Percentiles rank a stretch among this genome's conserved stretches.
phyloP scores from a whole-genome alignment of 352 stramenopile genomes.

The Globisporangium polare region DNA sequence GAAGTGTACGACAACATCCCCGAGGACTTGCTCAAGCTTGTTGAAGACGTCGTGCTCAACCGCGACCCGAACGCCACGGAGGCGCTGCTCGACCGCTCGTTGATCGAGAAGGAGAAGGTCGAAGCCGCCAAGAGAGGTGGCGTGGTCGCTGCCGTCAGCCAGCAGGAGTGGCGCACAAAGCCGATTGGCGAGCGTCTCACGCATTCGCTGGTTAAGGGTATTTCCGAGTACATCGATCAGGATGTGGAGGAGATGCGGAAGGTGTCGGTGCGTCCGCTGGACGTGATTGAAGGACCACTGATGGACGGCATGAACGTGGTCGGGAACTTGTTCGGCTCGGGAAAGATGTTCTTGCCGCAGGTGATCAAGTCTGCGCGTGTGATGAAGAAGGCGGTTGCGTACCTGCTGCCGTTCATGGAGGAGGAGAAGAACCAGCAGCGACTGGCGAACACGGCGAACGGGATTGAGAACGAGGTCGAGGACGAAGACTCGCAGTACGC shows the following conservation, averaged over 20 bases:
- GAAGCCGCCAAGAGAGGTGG: slow-evolving; percentile 87
- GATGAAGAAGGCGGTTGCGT: slow-evolving; percentile 99
- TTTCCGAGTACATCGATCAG: slow-evolving; percentile 94
- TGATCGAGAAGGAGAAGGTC: slow-evolving; percentile 81
- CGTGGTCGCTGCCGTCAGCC: slow-evolving; percentile 35
- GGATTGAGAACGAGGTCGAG: slow-evolving; percentile 79
- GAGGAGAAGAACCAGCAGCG: slow-evolving; percentile 93
- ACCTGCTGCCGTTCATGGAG: slow-evolving; percentile 98
- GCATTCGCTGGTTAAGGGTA: slow-evolving; percentile 96
- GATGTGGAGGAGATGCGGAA: slow-evolving; percentile 95
- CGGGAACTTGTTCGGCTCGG: slow-evolving; percentile 94
- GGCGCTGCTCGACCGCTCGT: slow-evolving; percentile 86
- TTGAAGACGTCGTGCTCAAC: slow-evolving; percentile 95
- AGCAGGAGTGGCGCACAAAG: slow-evolving; percentile 90
- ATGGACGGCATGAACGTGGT: slow-evolving; percentile 99
- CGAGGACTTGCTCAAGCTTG: slow-evolving; percentile 81
- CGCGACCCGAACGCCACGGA: slow-evolving; percentile 88
- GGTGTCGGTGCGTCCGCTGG: slow-evolving; percentile 70
- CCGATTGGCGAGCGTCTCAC: slow-evolving; percentile 91
- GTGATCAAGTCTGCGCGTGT: slow-evolving; percentile 98
- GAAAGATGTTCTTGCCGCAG: slow-evolving; percentile 99
- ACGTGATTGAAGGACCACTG: slow-evolving; percentile 97
- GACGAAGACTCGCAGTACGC: slow-evolving; percentile 84
- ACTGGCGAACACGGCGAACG: slow-evolving; percentile 58
- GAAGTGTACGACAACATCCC: slow-evolving; percentile 88